Conservation (phyloP, 2,329 filamentous ascomycete genomes). For the Penicillium sclerotiorum region DNA sequence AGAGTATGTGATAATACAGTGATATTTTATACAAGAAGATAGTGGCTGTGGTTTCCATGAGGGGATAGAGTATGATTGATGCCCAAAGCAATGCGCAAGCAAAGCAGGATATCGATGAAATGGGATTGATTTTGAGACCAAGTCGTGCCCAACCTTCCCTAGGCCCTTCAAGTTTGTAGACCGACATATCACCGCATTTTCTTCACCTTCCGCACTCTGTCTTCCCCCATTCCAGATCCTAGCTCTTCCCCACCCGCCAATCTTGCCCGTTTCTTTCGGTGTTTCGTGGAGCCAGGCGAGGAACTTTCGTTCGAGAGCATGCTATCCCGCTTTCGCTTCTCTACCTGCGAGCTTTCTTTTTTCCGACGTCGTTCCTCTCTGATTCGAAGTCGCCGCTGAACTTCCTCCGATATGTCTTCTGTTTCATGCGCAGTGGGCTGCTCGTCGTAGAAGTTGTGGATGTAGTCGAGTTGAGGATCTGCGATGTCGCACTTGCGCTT, state of each 20-base stretch:
- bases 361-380: constrained; percentile 43
- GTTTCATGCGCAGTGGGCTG: constrained; percentile 30
- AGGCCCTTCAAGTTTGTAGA: no score
- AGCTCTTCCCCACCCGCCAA: constrained; percentile 1
- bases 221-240: not conserved
- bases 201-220: not conserved
- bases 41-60: no score
- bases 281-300: constrained; percentile 16
- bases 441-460: not conserved
- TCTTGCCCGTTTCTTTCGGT: constrained; percentile 27
- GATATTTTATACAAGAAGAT: no score
- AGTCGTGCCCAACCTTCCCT: no score
- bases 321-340: constrained; percentile 47
- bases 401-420: constrained; percentile 51
- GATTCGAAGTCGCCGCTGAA: constrained; percentile 47
- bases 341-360: constrained; percentile 31
- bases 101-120: no score
- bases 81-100: no score
- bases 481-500: constrained; percentile 16
- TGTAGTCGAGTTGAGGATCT: constrained; percentile 7
- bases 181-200: not conserved
- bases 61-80: no score
- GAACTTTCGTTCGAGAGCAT: constrained; percentile 30
- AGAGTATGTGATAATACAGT: no score
- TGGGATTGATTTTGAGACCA: no score